Evolutionary conservation across 768 basidiomycete species (phyloP).

Genomic region (Lactifluus volemus): DNA sequence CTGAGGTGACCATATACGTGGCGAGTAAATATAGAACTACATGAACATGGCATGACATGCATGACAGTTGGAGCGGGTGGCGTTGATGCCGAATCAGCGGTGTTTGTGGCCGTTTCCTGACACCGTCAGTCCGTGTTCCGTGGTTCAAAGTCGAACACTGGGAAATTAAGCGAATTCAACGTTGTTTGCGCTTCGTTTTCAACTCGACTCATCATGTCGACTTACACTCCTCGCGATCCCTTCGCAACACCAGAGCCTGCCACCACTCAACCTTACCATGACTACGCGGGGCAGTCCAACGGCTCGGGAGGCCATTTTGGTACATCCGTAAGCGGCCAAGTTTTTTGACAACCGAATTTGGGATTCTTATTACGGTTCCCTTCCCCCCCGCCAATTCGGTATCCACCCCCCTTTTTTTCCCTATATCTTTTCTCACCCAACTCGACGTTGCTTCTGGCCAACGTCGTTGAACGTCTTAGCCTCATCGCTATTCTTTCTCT

Average conservation of each 20-base stretch:
- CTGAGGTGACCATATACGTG: too few species aligned
- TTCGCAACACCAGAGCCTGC: constrained; percentile 8
- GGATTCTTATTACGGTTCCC: neutral
- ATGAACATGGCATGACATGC: too few species aligned
- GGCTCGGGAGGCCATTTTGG: constrained; percentile 1
- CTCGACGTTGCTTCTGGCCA: neutral
- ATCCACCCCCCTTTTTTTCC: too few species aligned
- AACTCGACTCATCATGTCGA: neutral
- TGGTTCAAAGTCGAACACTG: too few species aligned
- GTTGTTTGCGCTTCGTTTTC: neutral
- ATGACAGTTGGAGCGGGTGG: too few species aligned
- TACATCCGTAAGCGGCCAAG: neutral
- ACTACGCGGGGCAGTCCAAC: neutral
- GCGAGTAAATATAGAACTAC: too few species aligned
- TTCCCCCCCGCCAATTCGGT: neutral
- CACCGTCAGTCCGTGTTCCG: too few species aligned
- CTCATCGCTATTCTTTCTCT: neutral
- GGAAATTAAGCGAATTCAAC: too few species aligned
- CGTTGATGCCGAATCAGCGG: too few species aligned
- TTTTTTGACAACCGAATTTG: neutral
- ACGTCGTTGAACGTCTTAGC: constrained; percentile 1
- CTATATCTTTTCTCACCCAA: neutral
- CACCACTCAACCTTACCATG: neutral
- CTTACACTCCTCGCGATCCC: constrained; percentile 2
- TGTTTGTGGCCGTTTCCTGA: too few species aligned